Conservation (phyloP, 2,329 filamentous ascomycete species). For the Cladosporium sp. region DNA sequence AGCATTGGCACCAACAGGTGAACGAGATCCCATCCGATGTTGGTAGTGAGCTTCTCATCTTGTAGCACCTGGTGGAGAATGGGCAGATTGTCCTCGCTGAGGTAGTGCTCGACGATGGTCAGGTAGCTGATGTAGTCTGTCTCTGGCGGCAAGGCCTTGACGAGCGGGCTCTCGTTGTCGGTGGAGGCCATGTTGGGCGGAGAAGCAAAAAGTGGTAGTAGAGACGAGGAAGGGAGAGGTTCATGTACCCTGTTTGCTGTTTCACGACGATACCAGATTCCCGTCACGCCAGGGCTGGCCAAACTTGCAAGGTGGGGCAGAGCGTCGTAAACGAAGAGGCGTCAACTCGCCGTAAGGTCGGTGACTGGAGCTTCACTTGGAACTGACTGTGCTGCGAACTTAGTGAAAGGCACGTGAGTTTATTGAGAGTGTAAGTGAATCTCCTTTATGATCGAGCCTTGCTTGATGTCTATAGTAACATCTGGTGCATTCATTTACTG, state of each 20-base stretch:
- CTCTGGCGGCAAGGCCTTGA: conserved; percentile 55
- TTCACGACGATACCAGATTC: neutral
- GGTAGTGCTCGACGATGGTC: conserved; percentile 69
- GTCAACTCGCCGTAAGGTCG: too few relatives aligned
- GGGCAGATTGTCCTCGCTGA: conserved; percentile 62
- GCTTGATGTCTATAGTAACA: too few relatives aligned
- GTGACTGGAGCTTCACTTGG: too few relatives aligned
- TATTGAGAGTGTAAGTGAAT: too few relatives aligned
- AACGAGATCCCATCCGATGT: conserved; percentile 81
- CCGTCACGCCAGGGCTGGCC: neutral
- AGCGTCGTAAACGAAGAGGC: neutral
- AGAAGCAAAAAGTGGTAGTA: neutral
- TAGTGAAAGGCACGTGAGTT: too few relatives aligned
- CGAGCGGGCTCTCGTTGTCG: conserved; percentile 44
- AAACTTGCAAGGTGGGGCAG: neutral
- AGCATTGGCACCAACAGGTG: conserved; percentile 66
- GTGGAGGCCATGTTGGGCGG: conserved; percentile 9
- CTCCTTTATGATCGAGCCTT: too few relatives aligned
- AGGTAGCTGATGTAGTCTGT: conserved; percentile 72
- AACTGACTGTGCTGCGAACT: too few relatives aligned
- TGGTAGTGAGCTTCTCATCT: conserved; percentile 62
- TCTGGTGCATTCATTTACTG: too few relatives aligned
- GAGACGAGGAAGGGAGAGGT: neutral
- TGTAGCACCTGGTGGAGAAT: conserved; percentile 64
- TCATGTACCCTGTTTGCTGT: neutral